Conservation (phyloP, 257 asterid species). For the Penstemon newberryi region DNA sequence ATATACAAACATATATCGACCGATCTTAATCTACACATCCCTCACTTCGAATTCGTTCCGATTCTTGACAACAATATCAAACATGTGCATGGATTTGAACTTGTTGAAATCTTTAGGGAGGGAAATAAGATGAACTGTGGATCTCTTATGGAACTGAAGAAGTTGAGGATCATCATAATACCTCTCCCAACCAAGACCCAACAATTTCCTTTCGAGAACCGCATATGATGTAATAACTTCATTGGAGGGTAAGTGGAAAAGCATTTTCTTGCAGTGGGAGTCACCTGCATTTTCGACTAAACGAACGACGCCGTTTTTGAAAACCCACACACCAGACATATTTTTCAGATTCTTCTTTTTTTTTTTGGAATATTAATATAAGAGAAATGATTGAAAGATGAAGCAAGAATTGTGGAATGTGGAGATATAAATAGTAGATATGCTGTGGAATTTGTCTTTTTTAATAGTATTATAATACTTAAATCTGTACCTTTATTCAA, state of each 20-base stretch:
- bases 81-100: conserved; percentile 70
- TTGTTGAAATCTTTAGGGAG: conserved; percentile 66
- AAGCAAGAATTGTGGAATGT: no score
- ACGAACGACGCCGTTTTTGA: conserved; percentile 63
- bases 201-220: conserved; percentile 47
- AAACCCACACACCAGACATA: conserved; percentile 74
- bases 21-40: conserved; percentile 18
- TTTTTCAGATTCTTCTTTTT: neutral
- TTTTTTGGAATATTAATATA: no score
- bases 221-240: conserved; percentile 57
- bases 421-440: no score
- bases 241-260: conserved; percentile 45
- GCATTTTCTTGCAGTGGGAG: conserved; percentile 40
- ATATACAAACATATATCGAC: neutral
- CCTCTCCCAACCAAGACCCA: conserved; percentile 69
- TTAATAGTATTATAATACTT: no score
- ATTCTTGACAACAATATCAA: conserved; percentile 61
- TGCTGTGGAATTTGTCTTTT: no score
- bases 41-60: conserved; percentile 62
- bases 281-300: conserved; percentile 61
- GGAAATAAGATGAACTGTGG: conserved; percentile 67
- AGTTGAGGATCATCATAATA: conserved; percentile 67
- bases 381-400: no score
- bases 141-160: conserved; percentile 68
- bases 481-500: no score